Percentiles rank a stretch among this genome's conserved stretches.
Evolutionary conservation across 129 eudicot genomes (phyloP).

Genomic region (Lactuca saligna): DNA sequence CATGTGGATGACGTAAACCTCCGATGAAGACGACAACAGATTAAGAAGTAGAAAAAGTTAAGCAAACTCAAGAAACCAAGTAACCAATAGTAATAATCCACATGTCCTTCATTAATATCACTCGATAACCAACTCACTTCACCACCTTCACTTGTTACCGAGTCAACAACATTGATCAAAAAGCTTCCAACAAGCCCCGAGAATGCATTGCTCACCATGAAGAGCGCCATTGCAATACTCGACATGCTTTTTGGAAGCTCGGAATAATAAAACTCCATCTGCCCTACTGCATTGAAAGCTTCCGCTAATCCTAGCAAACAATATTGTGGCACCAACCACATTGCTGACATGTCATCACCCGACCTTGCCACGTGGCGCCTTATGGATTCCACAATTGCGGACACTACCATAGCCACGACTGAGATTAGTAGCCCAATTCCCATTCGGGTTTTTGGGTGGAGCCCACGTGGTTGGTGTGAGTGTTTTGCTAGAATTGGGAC

Average conservation of each 20-base stretch:
- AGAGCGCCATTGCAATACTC: conserved; percentile 46
- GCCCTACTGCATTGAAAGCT: conserved; percentile 64
- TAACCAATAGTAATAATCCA: conserved; percentile 55
- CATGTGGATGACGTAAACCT: neutral
- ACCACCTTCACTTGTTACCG: conserved; percentile 34
- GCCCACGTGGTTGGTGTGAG: conserved; percentile 39
- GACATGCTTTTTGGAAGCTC: conserved; percentile 81
- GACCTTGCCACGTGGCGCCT: conserved; percentile 49
- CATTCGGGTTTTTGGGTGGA: conserved; percentile 55
- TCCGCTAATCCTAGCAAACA: conserved; percentile 56
- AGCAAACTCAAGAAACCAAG: conserved; percentile 38
- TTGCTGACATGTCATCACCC: conserved; percentile 56
- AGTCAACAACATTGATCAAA: conserved; percentile 41
- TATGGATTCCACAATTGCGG: conserved; percentile 51
- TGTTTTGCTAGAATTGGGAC: conserved; percentile 56
- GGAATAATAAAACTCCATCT: conserved; percentile 63
- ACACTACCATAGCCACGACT: conserved; percentile 43
- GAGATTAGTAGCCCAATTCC: conserved; percentile 65
- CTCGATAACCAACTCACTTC: conserved; percentile 52
- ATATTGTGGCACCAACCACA: conserved; percentile 59
- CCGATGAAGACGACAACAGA: conserved; percentile 18
- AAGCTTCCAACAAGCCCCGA: conserved; percentile 34
- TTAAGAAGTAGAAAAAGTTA: conserved; percentile 38
- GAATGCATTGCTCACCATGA: conserved; percentile 13
- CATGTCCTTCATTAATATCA: conserved; percentile 54